A percentile compares a stretch with the other conserved stretches of the same genome.
phyloP scores from a whole-genome alignment of 2,329 filamentous ascomycete species.

The Scytalidium sp. region DNA sequence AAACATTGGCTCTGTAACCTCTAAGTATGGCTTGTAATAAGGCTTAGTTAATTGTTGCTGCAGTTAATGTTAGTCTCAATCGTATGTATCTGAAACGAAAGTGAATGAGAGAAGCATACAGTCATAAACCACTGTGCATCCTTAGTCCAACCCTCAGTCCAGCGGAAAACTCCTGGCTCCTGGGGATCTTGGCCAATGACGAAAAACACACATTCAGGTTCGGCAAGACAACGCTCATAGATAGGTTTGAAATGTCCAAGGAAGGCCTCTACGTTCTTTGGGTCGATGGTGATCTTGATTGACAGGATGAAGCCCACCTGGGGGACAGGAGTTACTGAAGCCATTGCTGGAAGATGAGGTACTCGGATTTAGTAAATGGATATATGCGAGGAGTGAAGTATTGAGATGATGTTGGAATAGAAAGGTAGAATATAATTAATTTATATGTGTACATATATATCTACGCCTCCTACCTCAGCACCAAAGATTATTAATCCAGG shows the following conservation, averaged over 20 bases:
- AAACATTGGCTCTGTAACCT: slow-evolving; percentile 8
- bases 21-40: slow-evolving; percentile 10
- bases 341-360: too few species aligned
- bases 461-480: too few species aligned
- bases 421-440: too few species aligned
- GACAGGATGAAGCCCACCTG: slow-evolving; percentile 7
- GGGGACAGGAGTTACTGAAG: too few species aligned
- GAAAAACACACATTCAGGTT: slow-evolving; percentile 43
- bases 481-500: too few species aligned
- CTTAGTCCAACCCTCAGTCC: slow-evolving; percentile 37
- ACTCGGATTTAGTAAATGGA: too few species aligned
- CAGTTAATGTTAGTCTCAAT: too few species aligned
- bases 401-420: too few species aligned
- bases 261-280: slow-evolving; percentile 9
- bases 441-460: too few species aligned
- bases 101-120: background rate
- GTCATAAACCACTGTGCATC: slow-evolving; percentile 9
- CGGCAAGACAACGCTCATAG: slow-evolving; percentile 36
- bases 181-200: slow-evolving; percentile 35
- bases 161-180: slow-evolving; percentile 35
- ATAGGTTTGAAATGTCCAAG: slow-evolving; percentile 30
- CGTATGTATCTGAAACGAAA: too few species aligned
- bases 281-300: slow-evolving; percentile 7
- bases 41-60: slow-evolving; percentile 7
- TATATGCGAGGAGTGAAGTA: too few species aligned